Evolutionary conservation across 305 asterid genomes (phyloP), one percentile per base, ranked within the genome.

Genomic region (Salvia sclarea): DNA sequence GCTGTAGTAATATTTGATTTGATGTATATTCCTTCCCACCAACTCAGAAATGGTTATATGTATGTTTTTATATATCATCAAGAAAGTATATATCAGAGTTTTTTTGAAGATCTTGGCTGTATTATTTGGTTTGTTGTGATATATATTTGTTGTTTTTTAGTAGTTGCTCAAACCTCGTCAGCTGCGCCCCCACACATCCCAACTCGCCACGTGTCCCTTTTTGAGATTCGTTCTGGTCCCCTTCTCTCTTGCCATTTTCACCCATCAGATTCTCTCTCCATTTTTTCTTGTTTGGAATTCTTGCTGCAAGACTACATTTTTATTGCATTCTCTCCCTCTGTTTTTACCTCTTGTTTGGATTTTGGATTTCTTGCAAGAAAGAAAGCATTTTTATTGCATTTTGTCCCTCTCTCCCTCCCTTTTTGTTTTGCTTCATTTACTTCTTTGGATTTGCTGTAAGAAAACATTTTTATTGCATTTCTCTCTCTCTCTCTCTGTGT

Each of bases 161-260:
- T n/a, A 12, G 56, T 17, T 17, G 9, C 65, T 63, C 47, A 55
- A 61, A 75, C 81, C 83, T 78, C 81, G 81, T 78, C 75, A 73
- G 50, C 75, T 74, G 80, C 71, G 82, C 71, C 77, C 68, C 69
- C 65, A 25, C 10, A 70, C 80, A 77, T 76, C 84, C 80, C 85
- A 25, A 65, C 57, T 58, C 37, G 85, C 66, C 89, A 84, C 86
- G 80, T 84, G 89, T 81, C 80, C 83, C 78, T 77, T 80, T 79
- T 81, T 66, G 89, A 81, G 89, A 84, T 84, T 73, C 84, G 79
- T 53, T 53, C 80, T 59, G 74, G 58, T 33, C 64, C 56, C 35
- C 76, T 33, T 57, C 56, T 25, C 76, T 53, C 60, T 5, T 6
- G 18, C 61, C 71, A 49, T 25, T 58, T 41, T 67, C 74, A 14